Evolutionary conservation across 257 asterid species (phyloP), one percentile per base, ranked within the genome.

Genomic region (Solanum bukasovii): DNA sequence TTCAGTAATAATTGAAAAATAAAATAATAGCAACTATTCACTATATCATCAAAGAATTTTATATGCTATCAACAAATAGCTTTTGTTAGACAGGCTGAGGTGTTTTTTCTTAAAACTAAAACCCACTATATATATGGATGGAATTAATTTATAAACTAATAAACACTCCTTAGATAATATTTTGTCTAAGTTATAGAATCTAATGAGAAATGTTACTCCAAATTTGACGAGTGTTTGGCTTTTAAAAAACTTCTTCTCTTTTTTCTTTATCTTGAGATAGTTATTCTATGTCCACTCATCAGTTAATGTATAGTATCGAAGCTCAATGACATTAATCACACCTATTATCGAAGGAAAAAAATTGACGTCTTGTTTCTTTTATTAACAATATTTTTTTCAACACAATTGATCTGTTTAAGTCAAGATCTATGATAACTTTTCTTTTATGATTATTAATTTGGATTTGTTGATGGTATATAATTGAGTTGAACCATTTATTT

Each of bases 261-360:
- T 40, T 40, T 40, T 40, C 10, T 40, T 40, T 59, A 4, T 7
- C 0, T 59, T 20, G 2, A 59, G 27, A 59, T 59, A 20, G 23
- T 0, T 0, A 6, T 56, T 18, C 7, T 56, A 0, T 56, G 23
- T 56, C 3, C 0, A 1, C 2, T 18, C 23, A 0, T 56, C 1
- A 21, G 0, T 23, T 61, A 61, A 61, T 61, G 11, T 61, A 23
- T 0, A 61, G 0, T 61, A 61, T 0, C 1, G 27, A 61, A 61
- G 13, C 29, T 21, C 0, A 49, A 49, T 49, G 0, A 14, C 3
- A 5, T 49, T 14, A 5, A 44, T 44, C 18, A 44, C 16, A 1
- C 5, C 5, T 44, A 12, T 44, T 44, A 2, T 44, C 18, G 18
- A 44, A 44, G 2, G 1, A 44, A 12, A 42, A 37, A 38, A 38